These are phyloP conservation scores for Salisapilia sapeloensis DNA, from an alignment of 352 stramenopile species.

Conservation along the genomic window DNA sequence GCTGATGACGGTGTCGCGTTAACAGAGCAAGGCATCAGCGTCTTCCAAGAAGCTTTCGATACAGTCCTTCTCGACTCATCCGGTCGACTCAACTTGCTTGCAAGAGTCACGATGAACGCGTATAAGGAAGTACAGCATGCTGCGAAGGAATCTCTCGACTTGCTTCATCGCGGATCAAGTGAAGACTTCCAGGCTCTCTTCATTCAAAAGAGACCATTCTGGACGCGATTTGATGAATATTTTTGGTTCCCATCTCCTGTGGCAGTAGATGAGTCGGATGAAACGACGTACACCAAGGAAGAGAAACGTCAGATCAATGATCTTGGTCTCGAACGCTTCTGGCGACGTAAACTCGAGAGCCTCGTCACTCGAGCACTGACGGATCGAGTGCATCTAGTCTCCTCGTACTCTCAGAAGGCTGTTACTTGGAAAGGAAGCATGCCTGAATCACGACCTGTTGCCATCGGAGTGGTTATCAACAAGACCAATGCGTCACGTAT, in stretches of 20 bases:
- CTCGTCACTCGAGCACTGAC: conserved; percentile 39
- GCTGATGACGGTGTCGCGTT: conserved; percentile 29
- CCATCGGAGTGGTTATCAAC: conserved; percentile 68
- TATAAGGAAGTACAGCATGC: conserved; percentile 53
- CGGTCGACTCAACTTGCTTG: conserved; percentile 58
- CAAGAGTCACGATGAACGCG: conserved; percentile 34
- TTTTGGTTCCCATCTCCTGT: conserved; percentile 51
- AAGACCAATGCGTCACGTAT: conserved; percentile 57
- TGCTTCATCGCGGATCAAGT: conserved; percentile 42
- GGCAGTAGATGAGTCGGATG: conserved; percentile 29
- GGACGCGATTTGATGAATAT: conserved; percentile 76
- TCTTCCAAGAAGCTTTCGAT: conserved; percentile 47
- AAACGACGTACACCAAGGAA: conserved; percentile 41
- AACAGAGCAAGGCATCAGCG: conserved; percentile 42
- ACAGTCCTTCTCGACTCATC: conserved; percentile 68
- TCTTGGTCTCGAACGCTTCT: conserved; percentile 55
- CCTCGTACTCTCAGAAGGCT: conserved; percentile 17
- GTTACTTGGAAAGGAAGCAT: conserved; percentile 25
- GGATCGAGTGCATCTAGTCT: conserved; percentile 46
- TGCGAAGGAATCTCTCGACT: conserved; percentile 33
- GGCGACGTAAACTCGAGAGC: conserved; percentile 26
- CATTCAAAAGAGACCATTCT: conserved; percentile 69
- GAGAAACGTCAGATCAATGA: conserved; percentile 62
- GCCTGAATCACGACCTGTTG: conserved; percentile 33
- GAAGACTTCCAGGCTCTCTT: conserved; percentile 69